Evolutionary conservation across 2,329 filamentous ascomycete genomes (phyloP).

Genomic region (Neofusicoccum ribis): DNA sequence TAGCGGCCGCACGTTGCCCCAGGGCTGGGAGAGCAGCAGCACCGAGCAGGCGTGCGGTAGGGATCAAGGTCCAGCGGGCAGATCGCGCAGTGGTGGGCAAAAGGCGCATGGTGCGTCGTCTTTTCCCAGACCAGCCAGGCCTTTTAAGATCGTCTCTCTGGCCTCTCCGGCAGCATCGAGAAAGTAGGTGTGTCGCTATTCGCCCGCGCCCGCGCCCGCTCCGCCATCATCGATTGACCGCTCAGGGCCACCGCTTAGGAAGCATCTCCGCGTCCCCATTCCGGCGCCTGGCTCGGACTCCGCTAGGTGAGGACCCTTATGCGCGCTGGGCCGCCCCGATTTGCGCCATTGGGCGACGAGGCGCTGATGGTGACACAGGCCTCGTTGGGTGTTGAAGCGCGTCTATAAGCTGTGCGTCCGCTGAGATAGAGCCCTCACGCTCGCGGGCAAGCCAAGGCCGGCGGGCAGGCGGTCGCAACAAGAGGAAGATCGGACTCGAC

Average conservation of each 20-base stretch:
- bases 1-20: slow-evolving; percentile 18
- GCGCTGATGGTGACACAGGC: slow-evolving; percentile 11
- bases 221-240: slow-evolving; percentile 3
- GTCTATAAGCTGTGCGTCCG: neutral
- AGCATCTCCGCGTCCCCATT: slow-evolving; percentile 15
- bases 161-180: neutral
- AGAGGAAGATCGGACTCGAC: neutral
- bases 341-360: slow-evolving; percentile 8
- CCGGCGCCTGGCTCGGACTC: neutral
- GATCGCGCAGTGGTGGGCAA: neutral
- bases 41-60: neutral
- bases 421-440: neutral
- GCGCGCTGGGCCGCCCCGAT: slow-evolving; percentile 8
- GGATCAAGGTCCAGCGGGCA: neutral
- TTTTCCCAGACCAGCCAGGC: neutral
- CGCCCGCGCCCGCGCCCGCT: neutral
- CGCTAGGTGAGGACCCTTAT: slow-evolving; percentile 16
- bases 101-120: neutral
- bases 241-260: slow-evolving; percentile 9
- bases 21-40: neutral
- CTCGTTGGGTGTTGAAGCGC: neutral
- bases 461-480: slow-evolving; percentile 3
- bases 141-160: slow-evolving; percentile 5
- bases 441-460: slow-evolving; percentile 1
- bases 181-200: neutral